Evolutionary conservation across 148 eudicot genomes (phyloP), one percentile per base, ranked within the genome.

Genomic region (Rhododendron kiyosumense): DNA sequence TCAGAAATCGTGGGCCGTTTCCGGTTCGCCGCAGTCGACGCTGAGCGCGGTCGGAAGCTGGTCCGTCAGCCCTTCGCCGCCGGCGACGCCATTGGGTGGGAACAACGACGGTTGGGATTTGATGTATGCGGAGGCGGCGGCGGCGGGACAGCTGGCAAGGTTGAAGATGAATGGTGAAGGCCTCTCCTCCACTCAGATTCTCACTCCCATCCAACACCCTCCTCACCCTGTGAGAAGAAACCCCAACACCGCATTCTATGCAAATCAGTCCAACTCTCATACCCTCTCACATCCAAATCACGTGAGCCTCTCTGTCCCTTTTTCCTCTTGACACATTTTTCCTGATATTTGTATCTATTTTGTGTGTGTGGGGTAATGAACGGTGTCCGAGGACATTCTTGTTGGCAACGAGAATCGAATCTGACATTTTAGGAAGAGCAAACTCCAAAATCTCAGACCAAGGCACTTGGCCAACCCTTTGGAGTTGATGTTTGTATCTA

Each of bases 21-120:
- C 93, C 11, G 87, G 92, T 8, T 93, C 97, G 14, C 97, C 97
- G 0, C 97, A 94, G 81, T 94, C 97, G 38, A 94, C 95, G 2
- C 85, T 94, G 3, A n/a, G 86, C 63, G 92, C 92, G 8, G 59
- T 86, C 45, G 90, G 90, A 17, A 77, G 81, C 65, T 91, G 89
- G 90, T 67, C 88, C 6, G 84, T 45, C 7, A 30, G 7, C 91
- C 94, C 26, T 88, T 93, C 93, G 5, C 92, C 94, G 30, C 87
- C 91, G n/a, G 38, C 86, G 26, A 83, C 89, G 9, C 90, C 90
- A 0, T 85, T 87, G 12, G 84, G 84, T 8, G 24, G 79, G 1
- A 75, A 85, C 20, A 75, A 71, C 88, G 92, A 89, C 87, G 89
- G 93, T 46, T 88, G 88, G 93, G 92, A 92, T 41, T 89, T 94